These are phyloP conservation scores for Lotmaria passim DNA, from an alignment of 208 protist species.

Conservation along the genomic window DNA sequence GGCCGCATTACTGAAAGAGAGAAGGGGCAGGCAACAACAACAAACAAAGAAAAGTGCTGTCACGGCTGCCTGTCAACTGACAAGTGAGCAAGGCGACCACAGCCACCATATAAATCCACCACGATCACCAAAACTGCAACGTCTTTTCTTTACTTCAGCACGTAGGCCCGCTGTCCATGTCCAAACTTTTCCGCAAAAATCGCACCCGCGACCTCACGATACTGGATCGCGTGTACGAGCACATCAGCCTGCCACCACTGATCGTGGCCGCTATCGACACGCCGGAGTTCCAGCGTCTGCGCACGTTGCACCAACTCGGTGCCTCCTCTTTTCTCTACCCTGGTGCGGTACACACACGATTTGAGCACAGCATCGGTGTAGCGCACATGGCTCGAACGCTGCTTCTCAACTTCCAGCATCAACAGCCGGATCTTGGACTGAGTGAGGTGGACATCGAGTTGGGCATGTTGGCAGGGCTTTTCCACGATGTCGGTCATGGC, in stretches of 20 bases:
- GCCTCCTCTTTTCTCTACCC: constrained; percentile 94
- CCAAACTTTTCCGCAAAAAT: constrained; percentile 33
- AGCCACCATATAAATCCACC: too few relatives aligned
- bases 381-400: constrained; percentile 91
- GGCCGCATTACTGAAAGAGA: too few relatives aligned
- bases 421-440: constrained; percentile 94
- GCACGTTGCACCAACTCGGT: constrained; percentile 95
- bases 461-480: constrained; percentile 94
- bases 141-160: background rate
- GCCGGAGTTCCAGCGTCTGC: constrained; percentile 95
- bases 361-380: constrained; percentile 97
- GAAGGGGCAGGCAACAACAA: too few relatives aligned
- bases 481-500: constrained; percentile 97
- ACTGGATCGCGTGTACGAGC: constrained; percentile 94
- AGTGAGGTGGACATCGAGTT: constrained; percentile 79
- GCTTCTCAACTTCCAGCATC: constrained; percentile 69
- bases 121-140: background rate
- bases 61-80: too few relatives aligned
- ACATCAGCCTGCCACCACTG: constrained; percentile 88
- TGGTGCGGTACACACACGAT: constrained; percentile 95
- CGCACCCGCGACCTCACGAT: constrained; percentile 62
- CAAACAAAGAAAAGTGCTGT: background rate
- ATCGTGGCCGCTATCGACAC: constrained; percentile 94
- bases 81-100: background rate
- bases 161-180: background rate